phyloP scores from a whole-genome alignment of 495 filamentous ascomycete species.

The Xylaria cubensis region DNA sequence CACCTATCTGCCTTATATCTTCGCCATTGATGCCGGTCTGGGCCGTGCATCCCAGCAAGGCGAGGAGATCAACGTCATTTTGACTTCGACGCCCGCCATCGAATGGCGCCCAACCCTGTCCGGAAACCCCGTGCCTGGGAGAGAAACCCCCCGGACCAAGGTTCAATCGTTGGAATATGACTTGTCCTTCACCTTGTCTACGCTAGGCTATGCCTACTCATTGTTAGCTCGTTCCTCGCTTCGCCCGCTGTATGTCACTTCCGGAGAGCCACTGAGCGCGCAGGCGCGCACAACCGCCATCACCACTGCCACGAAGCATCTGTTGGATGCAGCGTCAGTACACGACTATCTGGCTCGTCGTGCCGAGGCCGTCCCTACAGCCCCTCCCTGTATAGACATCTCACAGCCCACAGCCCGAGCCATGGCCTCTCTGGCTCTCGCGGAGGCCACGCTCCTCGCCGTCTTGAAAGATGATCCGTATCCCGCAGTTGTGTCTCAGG shows the following conservation, averaged over 20 bases:
- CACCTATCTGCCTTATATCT: conserved; percentile 79
- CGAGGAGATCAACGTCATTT: conserved; percentile 69
- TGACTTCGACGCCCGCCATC: conserved; percentile 57
- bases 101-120: conserved; percentile 87
- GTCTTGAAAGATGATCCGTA: conserved; percentile 95
- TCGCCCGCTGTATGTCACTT: conserved; percentile 58
- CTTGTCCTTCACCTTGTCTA: conserved; percentile 76
- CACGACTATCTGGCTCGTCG: conserved; percentile 70
- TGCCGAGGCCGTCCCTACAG: conserved; percentile 39
- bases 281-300: conserved; percentile 73
- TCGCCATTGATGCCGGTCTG: conserved; percentile 74
- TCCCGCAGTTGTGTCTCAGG: conserved; percentile 74
- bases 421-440: conserved; percentile 74
- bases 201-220: conserved; percentile 74
- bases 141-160: conserved; percentile 65
- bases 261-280: conserved; percentile 63
- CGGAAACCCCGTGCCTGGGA: conserved; percentile 58
- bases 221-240: conserved; percentile 68
- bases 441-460: conserved; percentile 87
- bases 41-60: conserved; percentile 55
- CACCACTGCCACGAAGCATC: conserved; percentile 74
- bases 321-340: conserved; percentile 81
- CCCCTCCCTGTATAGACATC: conserved; percentile 64
- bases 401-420: conserved; percentile 69
- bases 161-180: conserved; percentile 84